Evolutionary conservation across 371 early-diverging fungal species (phyloP).

Genomic region (Chytridiales sp.): DNA sequence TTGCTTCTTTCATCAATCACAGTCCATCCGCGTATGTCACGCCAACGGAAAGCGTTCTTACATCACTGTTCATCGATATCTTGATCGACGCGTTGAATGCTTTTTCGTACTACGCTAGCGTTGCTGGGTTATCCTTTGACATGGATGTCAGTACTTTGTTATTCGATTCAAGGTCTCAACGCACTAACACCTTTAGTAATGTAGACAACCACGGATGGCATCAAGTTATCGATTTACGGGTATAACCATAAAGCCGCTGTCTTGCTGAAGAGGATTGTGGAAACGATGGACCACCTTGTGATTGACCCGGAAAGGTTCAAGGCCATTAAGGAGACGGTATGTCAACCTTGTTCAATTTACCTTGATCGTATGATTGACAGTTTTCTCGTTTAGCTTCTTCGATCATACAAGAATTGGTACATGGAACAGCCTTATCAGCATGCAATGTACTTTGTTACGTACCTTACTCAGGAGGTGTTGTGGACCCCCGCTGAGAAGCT

Average conservation of each 20-base stretch:
- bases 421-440: conserved; percentile 75
- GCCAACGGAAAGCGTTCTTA: conserved; percentile 50
- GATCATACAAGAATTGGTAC: conserved; percentile 69
- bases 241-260: conserved; percentile 81
- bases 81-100: conserved; percentile 81
- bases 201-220: conserved; percentile 7
- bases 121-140: conserved; percentile 76
- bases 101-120: conserved; percentile 82
- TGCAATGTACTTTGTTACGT: conserved; percentile 72
- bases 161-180: conserved; percentile 60
- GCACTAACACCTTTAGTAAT: neutral
- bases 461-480: conserved; percentile 72
- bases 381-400: conserved; percentile 43
- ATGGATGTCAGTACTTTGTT: conserved; percentile 56
- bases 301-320: conserved; percentile 71
- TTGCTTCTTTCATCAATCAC: conserved; percentile 12
- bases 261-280: conserved; percentile 68
- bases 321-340: conserved; percentile 65
- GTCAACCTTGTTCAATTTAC: neutral
- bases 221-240: conserved; percentile 65
- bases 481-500: conserved; percentile 85
- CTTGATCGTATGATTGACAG: neutral
- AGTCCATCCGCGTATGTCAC: conserved; percentile 44
- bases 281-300: conserved; percentile 62
- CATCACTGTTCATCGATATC: conserved; percentile 70